Conservation (phyloP, 345 rosid genomes). For the Raphanus sativus region DNA sequence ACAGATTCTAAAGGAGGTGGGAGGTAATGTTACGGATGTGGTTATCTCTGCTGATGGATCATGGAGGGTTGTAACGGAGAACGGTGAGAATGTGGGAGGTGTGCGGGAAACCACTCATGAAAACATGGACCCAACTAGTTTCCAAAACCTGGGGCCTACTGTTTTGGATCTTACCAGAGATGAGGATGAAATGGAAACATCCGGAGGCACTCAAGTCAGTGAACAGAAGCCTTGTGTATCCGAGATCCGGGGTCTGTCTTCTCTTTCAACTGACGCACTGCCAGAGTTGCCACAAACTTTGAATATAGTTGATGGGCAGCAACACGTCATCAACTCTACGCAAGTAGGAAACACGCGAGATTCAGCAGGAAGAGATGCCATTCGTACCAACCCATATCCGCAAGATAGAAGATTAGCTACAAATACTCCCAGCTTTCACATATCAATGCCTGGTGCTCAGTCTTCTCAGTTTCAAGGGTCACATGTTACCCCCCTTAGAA, state of each 20-base stretch:
- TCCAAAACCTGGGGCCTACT: slow-evolving; percentile 27
- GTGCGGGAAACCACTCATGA: slow-evolving; percentile 11
- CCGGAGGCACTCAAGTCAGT: slow-evolving; percentile 27
- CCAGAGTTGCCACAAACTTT: slow-evolving; percentile 43
- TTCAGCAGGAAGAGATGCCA: slow-evolving; percentile 48
- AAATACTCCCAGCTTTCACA: background rate
- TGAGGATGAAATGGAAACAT: slow-evolving; percentile 46
- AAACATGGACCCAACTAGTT: slow-evolving; percentile 33
- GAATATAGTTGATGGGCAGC: slow-evolving; percentile 30
- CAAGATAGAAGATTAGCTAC: slow-evolving; percentile 24
- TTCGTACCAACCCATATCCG: slow-evolving; percentile 36
- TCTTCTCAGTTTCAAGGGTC: slow-evolving; percentile 34
- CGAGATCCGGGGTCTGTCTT: slow-evolving; percentile 23
- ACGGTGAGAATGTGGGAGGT: slow-evolving; percentile 41
- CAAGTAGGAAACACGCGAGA: slow-evolving; percentile 2
- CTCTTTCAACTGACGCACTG: slow-evolving; percentile 38
- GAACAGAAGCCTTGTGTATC: background rate
- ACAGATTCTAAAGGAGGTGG: slow-evolving; percentile 78
- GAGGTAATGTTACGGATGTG: slow-evolving; percentile 50
- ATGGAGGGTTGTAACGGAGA: slow-evolving; percentile 64
- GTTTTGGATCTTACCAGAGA: slow-evolving; percentile 65
- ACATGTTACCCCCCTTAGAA: slow-evolving; percentile 16
- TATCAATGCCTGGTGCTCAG: slow-evolving; percentile 28
- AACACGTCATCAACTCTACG: slow-evolving; percentile 44
- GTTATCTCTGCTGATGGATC: slow-evolving; percentile 83